phyloP scores from a whole-genome alignment of 176 grass and related monocot species.

The Chloris gayana region DNA sequence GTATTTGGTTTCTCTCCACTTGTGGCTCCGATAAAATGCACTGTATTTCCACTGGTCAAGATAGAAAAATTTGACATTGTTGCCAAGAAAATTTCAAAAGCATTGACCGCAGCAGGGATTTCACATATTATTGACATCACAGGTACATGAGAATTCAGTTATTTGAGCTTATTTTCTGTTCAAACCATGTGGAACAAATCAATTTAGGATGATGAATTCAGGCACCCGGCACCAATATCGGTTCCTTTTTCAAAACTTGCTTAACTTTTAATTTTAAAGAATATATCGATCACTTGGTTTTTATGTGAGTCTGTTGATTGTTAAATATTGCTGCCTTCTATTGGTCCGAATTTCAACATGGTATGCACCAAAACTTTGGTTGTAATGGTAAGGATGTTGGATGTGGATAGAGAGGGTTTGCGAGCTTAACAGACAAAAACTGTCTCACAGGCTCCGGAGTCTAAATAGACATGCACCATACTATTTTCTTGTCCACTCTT shows the following conservation, averaged over 20 bases:
- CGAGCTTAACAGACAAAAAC: neutral
- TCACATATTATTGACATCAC: constrained; percentile 89
- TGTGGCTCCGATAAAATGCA: constrained; percentile 93
- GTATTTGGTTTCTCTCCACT: constrained; percentile 81
- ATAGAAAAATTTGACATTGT: constrained; percentile 74
- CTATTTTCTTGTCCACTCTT: too few relatives aligned
- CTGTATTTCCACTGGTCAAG: constrained; percentile 84
- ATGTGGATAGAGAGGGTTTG: neutral
- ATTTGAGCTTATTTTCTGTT: constrained; percentile 11
- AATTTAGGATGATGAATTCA: neutral
- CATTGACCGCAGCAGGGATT: constrained; percentile 71
- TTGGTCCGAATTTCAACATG: neutral
- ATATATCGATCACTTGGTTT: neutral
- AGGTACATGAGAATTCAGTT: constrained; percentile 44
- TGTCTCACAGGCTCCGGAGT: neutral
- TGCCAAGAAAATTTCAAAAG: constrained; percentile 78
- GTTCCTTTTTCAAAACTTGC: neutral
- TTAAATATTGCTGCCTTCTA: neutral
- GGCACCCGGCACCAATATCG: neutral
- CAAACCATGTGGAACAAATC: neutral
- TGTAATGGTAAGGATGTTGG: neutral
- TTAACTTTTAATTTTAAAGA: neutral
- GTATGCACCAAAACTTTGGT: neutral
- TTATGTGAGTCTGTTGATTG: neutral
- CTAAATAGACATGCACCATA: neutral